These are phyloP conservation scores for Solanum dulcamara DNA, from an alignment of 257 asterid genomes.

Conservation along the genomic window DNA sequence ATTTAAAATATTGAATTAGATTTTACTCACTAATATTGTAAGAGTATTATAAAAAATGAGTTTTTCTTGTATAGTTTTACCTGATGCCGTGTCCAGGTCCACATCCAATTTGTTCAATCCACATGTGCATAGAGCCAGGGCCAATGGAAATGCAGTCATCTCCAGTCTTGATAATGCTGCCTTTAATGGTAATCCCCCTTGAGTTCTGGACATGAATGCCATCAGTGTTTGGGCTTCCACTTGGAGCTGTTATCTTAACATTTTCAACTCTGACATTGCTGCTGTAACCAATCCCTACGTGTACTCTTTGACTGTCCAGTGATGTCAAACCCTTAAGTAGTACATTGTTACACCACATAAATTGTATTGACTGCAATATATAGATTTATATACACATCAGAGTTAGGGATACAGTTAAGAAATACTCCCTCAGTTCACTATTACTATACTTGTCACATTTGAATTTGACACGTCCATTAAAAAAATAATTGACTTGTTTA, in stretches of 20 bases:
- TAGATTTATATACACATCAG: not conserved
- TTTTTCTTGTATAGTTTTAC: no score
- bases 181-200: not conserved
- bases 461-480: no score
- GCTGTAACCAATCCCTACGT: not conserved
- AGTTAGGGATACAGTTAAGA: not conserved
- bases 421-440: no score
- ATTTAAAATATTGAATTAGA: no score
- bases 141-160: not conserved
- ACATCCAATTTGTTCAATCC: not conserved
- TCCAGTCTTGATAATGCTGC: not conserved
- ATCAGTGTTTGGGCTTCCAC: conserved; percentile 2
- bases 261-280: not conserved
- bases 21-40: no score
- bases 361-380: not conserved
- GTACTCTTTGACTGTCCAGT: not conserved
- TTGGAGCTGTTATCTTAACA: not conserved
- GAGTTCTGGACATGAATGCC: conserved; percentile 1
- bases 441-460: no score
- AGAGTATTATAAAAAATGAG: no score
- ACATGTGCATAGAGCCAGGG: conserved; percentile 1
- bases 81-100: conserved; percentile 1
- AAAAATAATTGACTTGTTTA: no score
- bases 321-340: not conserved
- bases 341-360: conserved; percentile 1